Evolutionary conservation across 2,329 filamentous ascomycete genomes (phyloP).

Genomic region (Rutstroemia sydowiana): DNA sequence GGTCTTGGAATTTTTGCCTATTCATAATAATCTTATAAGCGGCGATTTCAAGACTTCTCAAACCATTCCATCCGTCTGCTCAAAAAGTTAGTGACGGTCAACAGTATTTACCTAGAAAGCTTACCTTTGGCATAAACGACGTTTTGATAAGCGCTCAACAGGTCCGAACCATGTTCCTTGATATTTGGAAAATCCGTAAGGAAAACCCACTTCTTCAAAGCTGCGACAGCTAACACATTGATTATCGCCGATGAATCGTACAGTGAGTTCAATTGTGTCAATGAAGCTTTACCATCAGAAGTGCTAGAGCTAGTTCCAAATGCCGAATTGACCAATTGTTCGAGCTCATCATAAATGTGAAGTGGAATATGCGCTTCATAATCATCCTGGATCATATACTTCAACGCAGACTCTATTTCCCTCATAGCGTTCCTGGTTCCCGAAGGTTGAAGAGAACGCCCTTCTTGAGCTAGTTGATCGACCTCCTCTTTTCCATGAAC

Average conservation of each 20-base stretch:
- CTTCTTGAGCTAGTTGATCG: not conserved
- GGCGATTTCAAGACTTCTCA: constrained; percentile 9
- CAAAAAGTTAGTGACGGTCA: not conserved
- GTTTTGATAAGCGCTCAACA: not conserved
- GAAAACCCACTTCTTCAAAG: not conserved
- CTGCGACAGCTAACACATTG: constrained; percentile 1
- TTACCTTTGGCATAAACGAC: not conserved
- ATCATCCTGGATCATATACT: constrained; percentile 2
- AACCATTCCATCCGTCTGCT: constrained; percentile 10
- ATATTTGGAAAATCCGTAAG: not conserved
- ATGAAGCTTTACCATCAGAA: not conserved
- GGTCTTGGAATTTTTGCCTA: constrained; percentile 2
- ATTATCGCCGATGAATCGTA: not conserved
- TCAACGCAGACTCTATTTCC: not conserved
- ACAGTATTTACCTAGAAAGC: not conserved
- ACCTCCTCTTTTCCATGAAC: not conserved
- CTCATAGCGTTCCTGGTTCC: not conserved
- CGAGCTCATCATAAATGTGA: not conserved
- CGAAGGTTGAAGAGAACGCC: not conserved
- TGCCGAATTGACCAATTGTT: not conserved
- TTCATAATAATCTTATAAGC: constrained; percentile 7
- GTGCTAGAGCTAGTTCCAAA: not conserved
- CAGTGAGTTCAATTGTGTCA: not conserved
- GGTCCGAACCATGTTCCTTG: not conserved
- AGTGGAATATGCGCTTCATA: not conserved